These are phyloP conservation scores for Trichothecium sympodiale DNA, from an alignment of 2,329 filamentous ascomycete genomes.

Conservation along the genomic window DNA sequence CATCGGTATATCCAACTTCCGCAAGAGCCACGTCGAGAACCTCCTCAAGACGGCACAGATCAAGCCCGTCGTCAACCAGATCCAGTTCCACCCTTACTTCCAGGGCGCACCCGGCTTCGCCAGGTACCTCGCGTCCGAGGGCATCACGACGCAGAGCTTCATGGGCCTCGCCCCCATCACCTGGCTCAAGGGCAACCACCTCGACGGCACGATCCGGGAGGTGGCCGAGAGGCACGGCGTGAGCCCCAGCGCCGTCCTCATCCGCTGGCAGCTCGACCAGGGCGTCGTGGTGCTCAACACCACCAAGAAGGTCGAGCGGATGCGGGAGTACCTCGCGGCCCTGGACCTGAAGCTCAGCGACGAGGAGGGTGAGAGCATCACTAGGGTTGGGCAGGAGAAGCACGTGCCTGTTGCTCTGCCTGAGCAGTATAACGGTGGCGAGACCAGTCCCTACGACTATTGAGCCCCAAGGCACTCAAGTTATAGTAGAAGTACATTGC, in stretches of 20 bases:
- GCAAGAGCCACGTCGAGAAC: constrained; percentile 41
- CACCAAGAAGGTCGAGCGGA: constrained; percentile 35
- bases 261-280: constrained; percentile 51
- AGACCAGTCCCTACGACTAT: too few relatives aligned
- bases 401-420: too few relatives aligned
- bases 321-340: too few relatives aligned
- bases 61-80: constrained; percentile 64
- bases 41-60: constrained; percentile 48
- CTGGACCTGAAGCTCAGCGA: too few relatives aligned
- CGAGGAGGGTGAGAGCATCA: too few relatives aligned
- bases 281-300: constrained; percentile 49
- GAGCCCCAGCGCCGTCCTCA: constrained; percentile 15
- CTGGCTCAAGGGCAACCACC: not conserved
- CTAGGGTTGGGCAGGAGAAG: too few relatives aligned
- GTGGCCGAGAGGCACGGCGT: not conserved
- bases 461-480: too few relatives aligned
- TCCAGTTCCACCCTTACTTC: constrained; percentile 69
- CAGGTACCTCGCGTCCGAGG: not conserved
- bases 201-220: not conserved
- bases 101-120: constrained; percentile 22
- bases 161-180: not conserved
- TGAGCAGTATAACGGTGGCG: too few relatives aligned
- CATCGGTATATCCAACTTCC: constrained; percentile 72
- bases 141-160: not conserved
- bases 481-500: too few relatives aligned